phyloP scores from a whole-genome alignment of 495 filamentous ascomycete genomes.

The Penicillium bialowiezense region DNA sequence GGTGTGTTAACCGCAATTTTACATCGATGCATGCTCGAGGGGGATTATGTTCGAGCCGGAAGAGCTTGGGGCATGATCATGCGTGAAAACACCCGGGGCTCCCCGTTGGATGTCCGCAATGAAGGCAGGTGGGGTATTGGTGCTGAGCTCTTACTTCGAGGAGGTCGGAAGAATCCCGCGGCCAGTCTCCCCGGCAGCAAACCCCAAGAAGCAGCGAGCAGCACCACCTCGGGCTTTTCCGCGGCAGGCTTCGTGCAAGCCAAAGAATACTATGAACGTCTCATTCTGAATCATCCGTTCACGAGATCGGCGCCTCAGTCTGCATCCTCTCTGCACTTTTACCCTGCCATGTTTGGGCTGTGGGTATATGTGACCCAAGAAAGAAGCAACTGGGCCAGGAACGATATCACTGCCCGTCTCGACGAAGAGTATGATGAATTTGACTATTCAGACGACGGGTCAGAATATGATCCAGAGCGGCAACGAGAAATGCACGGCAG shows the following conservation, averaged over 20 bases:
- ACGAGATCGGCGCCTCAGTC: conserved; percentile 41
- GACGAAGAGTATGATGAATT: conserved; percentile 20
- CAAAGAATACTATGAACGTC: conserved; percentile 61
- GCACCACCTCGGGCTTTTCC: conserved; percentile 33
- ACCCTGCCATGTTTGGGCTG: conserved; percentile 64
- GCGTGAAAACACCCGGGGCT: conserved; percentile 50
- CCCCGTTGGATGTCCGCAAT: conserved; percentile 51
- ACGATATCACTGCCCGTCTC: conserved; percentile 17
- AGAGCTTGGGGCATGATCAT: conserved; percentile 64
- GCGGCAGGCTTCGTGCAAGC: conserved; percentile 53
- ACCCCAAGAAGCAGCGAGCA: neutral
- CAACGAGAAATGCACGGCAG: conserved; percentile 11
- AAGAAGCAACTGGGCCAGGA: conserved; percentile 37
- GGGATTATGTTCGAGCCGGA: conserved; percentile 60
- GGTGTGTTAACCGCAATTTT: conserved; percentile 57
- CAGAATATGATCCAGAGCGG: conserved; percentile 14
- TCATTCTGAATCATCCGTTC: conserved; percentile 66
- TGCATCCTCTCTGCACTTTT: conserved; percentile 55
- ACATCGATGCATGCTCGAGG: conserved; percentile 57
- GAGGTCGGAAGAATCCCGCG: conserved; percentile 25
- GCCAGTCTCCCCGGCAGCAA: neutral
- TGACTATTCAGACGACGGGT: conserved; percentile 34
- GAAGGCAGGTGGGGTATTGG: conserved; percentile 66
- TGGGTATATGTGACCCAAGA: conserved; percentile 62
- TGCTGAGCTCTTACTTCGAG: conserved; percentile 61